phyloP scores from a whole-genome alignment of 78 protist genomes.

The Bodo saltans region DNA sequence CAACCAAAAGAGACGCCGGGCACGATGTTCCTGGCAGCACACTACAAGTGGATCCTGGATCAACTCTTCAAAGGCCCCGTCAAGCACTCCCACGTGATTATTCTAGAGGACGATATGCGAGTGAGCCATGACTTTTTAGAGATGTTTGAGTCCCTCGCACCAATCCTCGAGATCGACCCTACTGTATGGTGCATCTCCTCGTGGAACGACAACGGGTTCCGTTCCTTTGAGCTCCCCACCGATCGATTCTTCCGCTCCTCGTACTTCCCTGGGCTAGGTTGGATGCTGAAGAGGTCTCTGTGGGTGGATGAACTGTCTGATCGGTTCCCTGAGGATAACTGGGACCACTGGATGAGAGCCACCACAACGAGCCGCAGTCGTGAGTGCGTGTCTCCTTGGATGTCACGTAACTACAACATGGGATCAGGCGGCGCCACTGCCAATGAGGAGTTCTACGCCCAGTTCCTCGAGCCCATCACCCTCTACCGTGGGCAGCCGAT shows the following conservation, averaged over 20 bases:
- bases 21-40: constrained; percentile 26
- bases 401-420: constrained; percentile 44
- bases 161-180: constrained; percentile 39
- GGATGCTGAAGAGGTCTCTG: constrained; percentile 34
- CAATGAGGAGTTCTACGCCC: not conserved
- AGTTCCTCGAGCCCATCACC: constrained; percentile 14
- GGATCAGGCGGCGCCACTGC: constrained; percentile 30
- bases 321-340: constrained; percentile 29
- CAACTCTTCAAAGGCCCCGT: not conserved
- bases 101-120: constrained; percentile 53
- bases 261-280: constrained; percentile 70
- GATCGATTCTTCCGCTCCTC: constrained; percentile 14
- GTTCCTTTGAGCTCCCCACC: not conserved
- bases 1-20: not conserved
- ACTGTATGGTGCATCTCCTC: constrained; percentile 51
- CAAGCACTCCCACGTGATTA: constrained; percentile 24
- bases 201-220: constrained; percentile 69
- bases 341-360: constrained; percentile 64
- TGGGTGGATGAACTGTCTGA: constrained; percentile 37
- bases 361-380: not conserved
- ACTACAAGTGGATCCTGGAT: constrained; percentile 23
- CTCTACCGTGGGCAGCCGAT: not conserved
- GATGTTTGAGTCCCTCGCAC: constrained; percentile 42
- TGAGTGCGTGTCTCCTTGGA: constrained; percentile 40
- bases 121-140: constrained; percentile 48